Conservation (phyloP, 2,329 filamentous ascomycete genomes). For the Diaporthe longicolla region DNA sequence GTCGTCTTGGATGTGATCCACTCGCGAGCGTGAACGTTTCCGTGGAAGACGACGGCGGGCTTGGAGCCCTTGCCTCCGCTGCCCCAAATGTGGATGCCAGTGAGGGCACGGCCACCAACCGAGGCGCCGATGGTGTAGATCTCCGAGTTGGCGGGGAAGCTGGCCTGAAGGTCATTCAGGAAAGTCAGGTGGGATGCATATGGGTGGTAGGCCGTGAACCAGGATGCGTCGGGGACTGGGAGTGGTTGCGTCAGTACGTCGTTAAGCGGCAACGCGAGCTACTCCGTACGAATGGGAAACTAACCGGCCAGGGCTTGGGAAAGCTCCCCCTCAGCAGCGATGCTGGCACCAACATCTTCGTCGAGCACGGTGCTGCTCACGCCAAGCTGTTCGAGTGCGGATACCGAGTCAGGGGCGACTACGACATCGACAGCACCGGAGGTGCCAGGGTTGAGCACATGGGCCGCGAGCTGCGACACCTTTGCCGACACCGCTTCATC, state of each 20-base stretch:
- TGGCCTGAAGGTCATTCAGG: slow-evolving; percentile 60
- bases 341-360: slow-evolving; percentile 46
- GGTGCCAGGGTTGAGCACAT: slow-evolving; percentile 21
- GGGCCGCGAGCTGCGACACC: slow-evolving; percentile 10
- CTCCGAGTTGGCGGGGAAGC: slow-evolving; percentile 62
- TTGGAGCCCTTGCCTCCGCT: slow-evolving; percentile 58
- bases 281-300: background rate
- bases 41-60: slow-evolving; percentile 65
- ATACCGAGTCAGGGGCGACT: slow-evolving; percentile 46
- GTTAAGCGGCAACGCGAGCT: background rate
- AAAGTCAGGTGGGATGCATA: slow-evolving; percentile 66
- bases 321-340: slow-evolving; percentile 44
- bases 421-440: slow-evolving; percentile 44
- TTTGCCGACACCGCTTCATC: slow-evolving; percentile 46
- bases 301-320: slow-evolving; percentile 18
- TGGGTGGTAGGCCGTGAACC: slow-evolving; percentile 67
- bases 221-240: slow-evolving; percentile 57
- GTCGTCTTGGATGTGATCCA: slow-evolving; percentile 66
- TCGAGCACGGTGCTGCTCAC: slow-evolving; percentile 45
- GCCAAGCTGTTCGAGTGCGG: slow-evolving; percentile 46
- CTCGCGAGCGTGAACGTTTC: slow-evolving; percentile 67
- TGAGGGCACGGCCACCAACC: slow-evolving; percentile 65
- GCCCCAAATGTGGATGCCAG: slow-evolving; percentile 71
- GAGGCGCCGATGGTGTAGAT: slow-evolving; percentile 62
- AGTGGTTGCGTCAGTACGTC: slow-evolving; percentile 37